Conservation (phyloP, 2,329 filamentous ascomycete species). For the Apiospora marii region DNA sequence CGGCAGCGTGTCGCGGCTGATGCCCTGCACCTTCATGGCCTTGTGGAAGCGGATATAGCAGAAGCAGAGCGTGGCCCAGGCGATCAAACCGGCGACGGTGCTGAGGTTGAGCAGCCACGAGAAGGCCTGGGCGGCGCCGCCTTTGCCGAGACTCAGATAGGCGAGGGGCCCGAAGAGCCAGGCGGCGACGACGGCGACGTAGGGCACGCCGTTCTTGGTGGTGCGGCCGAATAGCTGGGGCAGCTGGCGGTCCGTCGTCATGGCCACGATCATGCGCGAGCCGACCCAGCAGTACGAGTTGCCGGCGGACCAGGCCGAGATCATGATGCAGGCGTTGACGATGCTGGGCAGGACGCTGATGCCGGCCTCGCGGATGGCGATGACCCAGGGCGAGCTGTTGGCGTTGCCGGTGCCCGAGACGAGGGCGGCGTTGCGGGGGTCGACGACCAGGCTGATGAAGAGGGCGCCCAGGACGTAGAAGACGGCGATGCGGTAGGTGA, state of each 20-base stretch:
- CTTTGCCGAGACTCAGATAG: slow-evolving; percentile 44
- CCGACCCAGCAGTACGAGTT: slow-evolving; percentile 53
- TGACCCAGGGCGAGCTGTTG: slow-evolving; percentile 65
- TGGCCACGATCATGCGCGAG: slow-evolving; percentile 30
- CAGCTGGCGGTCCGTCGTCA: slow-evolving; percentile 30
- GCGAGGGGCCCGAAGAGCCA: slow-evolving; percentile 50
- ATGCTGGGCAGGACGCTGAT: slow-evolving; percentile 67
- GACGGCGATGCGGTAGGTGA: slow-evolving; percentile 30
- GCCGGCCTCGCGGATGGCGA: slow-evolving; percentile 68
- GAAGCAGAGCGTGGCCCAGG: slow-evolving; percentile 30
- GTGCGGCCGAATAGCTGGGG: slow-evolving; percentile 49
- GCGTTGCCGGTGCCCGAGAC: slow-evolving; percentile 30
- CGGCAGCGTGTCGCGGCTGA: slow-evolving; percentile 26
- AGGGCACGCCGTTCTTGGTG: slow-evolving; percentile 50
- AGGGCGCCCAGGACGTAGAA: slow-evolving; percentile 33
- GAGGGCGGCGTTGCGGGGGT: slow-evolving; percentile 22
- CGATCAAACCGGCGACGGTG: slow-evolving; percentile 28
- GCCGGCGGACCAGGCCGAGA: slow-evolving; percentile 49
- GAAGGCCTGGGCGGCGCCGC: slow-evolving; percentile 34
- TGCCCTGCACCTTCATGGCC: slow-evolving; percentile 26
- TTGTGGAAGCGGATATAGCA: slow-evolving; percentile 30
- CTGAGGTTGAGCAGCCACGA: slow-evolving; percentile 29
- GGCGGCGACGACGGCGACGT: slow-evolving; percentile 49
- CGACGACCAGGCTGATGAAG: slow-evolving; percentile 30
- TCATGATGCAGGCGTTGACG: slow-evolving; percentile 52